phyloP scores from a whole-genome alignment of 768 basidiomycete species.

The Fistulinella prunicolor region DNA sequence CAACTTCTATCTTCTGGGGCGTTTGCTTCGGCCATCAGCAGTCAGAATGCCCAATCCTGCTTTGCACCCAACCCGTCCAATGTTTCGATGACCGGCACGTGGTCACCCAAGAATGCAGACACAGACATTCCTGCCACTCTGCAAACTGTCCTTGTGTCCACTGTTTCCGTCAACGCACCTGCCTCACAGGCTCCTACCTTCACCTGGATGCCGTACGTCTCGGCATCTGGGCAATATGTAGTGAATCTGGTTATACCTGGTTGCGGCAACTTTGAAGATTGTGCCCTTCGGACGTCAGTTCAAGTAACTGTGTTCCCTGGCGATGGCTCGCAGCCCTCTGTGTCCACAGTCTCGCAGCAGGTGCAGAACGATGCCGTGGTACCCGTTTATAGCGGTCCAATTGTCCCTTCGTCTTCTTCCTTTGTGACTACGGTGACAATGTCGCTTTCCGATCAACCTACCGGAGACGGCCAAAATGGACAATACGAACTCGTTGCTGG shows the following conservation, averaged over 20 bases:
- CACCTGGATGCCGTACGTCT: slow-evolving; percentile 92
- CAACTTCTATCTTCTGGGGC: slow-evolving; percentile 92
- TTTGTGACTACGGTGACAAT: slow-evolving; percentile 78
- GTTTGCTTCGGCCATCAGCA: slow-evolving; percentile 70
- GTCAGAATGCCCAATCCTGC: slow-evolving; percentile 65
- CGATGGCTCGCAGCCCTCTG: slow-evolving; percentile 56
- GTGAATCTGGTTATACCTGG: slow-evolving; percentile 86
- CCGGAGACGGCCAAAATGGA: slow-evolving; percentile 61
- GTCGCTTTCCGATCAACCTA: slow-evolving; percentile 63
- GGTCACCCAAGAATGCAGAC: slow-evolving; percentile 60
- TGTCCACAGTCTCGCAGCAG: slow-evolving; percentile 72
- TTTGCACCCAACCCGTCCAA: slow-evolving; percentile 76
- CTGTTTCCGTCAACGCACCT: slow-evolving; percentile 61
- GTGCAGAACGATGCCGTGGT: slow-evolving; percentile 58
- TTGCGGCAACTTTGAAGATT: slow-evolving; percentile 78
- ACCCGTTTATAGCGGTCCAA: slow-evolving; percentile 76
- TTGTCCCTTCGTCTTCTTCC: slow-evolving; percentile 67
- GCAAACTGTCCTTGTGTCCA: slow-evolving; percentile 69
- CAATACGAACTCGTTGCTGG: slow-evolving; percentile 84
- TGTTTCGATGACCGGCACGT: slow-evolving; percentile 62
- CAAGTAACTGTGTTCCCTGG: slow-evolving; percentile 81
- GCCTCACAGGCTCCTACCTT: slow-evolving; percentile 66
- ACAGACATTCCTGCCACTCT: slow-evolving; percentile 81
- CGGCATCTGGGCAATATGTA: slow-evolving; percentile 81
- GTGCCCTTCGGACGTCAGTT: slow-evolving; percentile 75